Evolutionary conservation across 371 early-diverging fungal genomes (phyloP).

Genomic region (Chytridium lagenaria): DNA sequence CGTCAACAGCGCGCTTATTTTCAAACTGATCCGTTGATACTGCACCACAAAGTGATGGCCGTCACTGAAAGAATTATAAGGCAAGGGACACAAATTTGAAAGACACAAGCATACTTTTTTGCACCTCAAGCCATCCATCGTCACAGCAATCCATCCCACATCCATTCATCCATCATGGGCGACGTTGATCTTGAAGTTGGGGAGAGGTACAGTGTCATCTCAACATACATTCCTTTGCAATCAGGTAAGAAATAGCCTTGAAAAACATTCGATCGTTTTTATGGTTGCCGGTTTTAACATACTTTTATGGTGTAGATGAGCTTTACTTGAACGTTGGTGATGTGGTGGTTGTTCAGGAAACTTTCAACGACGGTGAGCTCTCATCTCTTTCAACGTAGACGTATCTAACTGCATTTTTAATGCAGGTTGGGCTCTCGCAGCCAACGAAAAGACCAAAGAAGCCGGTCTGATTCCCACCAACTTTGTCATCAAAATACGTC

Average conservation of each 20-base stretch:
- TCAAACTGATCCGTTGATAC: no score
- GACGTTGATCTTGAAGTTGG: constrained; percentile 1
- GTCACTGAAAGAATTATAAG: no score
- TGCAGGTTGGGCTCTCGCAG: constrained; percentile 19
- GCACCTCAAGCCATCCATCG: no score
- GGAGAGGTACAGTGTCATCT: constrained; percentile 7
- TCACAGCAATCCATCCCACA: no score
- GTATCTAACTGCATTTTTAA: neutral
- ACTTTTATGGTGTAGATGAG: constrained; percentile 26
- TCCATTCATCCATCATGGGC: neutral
- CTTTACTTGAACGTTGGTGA: constrained; percentile 32
- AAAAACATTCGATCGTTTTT: neutral
- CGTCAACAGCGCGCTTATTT: no score
- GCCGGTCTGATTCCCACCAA: constrained; percentile 24
- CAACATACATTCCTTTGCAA: neutral
- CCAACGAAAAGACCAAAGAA: constrained; percentile 19
- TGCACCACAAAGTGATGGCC: no score
- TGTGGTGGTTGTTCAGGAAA: constrained; percentile 26
- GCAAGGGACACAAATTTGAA: no score
- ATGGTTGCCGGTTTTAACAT: neutral
- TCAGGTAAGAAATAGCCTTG: neutral
- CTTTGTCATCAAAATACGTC: constrained; percentile 21
- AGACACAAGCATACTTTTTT: no score
- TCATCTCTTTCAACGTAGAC: neutral
- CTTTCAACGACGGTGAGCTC: constrained; percentile 37